Evolutionary conservation across 1,284 basidiomycete genomes (phyloP), one percentile per base, ranked within the genome.

Genomic region (Ganoderma meredithae): DNA sequence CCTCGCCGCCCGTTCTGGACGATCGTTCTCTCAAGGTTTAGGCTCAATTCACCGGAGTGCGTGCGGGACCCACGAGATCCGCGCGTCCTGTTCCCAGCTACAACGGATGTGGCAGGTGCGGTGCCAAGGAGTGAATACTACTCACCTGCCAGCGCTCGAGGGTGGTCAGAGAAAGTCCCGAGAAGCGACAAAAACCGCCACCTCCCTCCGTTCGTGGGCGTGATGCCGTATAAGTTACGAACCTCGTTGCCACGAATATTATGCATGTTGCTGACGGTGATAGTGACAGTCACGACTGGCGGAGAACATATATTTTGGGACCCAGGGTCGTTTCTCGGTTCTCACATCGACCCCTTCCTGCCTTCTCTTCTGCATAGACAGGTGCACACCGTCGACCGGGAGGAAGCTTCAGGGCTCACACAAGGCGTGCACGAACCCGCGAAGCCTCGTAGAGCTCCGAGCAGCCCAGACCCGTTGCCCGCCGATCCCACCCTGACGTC

Each of bases 11-110:
- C 44, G n/a, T 36, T 49, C 25, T 47, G 62, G 39, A 60, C 17
- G 41, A 27, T 58, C 33, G 36, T 64, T 64, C 63, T 65, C 67
- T 62, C 67, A 67, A 63, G 43, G 60, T 67, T 71, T 71, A 71
- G 65, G 59, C 70, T 69, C 67, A 60, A 62, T 65, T 67, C 67
- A 69, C 61, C 65, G 65, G 53, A 58, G 22, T 55, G 43, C 56
- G 36, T 39, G 52, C 64, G 22, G 47, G 47, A 43, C 59, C 39
- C 44, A 53, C 25, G 43, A 53, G 36, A 41, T 59, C 56, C 56
- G 33, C 39, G n/a, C 8, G 19, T 40, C 22, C 39, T 36, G 56
- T 36, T 59, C 56, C n/a, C 56, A 59, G 39, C 22, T 59, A 36
- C 56, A 15, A 9, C 12, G 36, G 19, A 40, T 59, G 39, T n/a